These are phyloP conservation scores for Neofusicoccum cordaticola DNA, from an alignment of 2,329 filamentous ascomycete species.

Conservation along the genomic window DNA sequence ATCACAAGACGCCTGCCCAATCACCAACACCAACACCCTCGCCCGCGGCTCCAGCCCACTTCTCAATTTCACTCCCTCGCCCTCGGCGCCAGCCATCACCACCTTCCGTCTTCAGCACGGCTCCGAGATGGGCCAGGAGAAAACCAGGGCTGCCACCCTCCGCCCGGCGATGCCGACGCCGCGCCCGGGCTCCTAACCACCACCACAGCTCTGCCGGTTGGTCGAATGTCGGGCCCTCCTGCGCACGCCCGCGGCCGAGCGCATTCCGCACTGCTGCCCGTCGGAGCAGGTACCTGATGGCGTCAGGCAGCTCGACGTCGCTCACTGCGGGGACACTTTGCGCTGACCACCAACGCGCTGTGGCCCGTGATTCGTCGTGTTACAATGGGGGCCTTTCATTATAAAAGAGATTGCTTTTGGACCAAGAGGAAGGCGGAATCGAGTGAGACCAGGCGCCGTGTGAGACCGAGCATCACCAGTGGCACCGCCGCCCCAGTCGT, in stretches of 20 bases:
- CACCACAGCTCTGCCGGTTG: not conserved
- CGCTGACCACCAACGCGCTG: not conserved
- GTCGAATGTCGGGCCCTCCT: not conserved
- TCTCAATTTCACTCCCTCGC: not conserved
- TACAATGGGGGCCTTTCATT: not conserved
- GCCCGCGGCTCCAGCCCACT: conserved; percentile 4
- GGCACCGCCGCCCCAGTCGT: not conserved
- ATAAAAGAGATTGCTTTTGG: conserved; percentile 2
- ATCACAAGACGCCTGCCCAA: conserved; percentile 7
- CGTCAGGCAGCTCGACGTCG: not conserved
- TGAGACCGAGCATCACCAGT: not conserved
- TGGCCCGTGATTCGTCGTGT: not conserved
- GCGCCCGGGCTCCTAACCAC: not conserved
- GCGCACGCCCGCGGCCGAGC: not conserved
- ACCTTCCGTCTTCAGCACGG: conserved; percentile 1
- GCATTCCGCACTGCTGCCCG: not conserved
- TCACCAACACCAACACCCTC: not conserved
- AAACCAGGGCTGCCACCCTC: not conserved
- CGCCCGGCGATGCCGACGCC: not conserved
- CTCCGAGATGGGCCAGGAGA: not conserved
- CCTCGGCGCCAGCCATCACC: not conserved
- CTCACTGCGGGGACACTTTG: not conserved
- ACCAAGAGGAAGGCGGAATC: not conserved
- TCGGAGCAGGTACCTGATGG: not conserved
- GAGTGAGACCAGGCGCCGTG: not conserved